phyloP scores from a whole-genome alignment of 2,329 filamentous ascomycete genomes.

The Xylariomycetidae sp. region DNA sequence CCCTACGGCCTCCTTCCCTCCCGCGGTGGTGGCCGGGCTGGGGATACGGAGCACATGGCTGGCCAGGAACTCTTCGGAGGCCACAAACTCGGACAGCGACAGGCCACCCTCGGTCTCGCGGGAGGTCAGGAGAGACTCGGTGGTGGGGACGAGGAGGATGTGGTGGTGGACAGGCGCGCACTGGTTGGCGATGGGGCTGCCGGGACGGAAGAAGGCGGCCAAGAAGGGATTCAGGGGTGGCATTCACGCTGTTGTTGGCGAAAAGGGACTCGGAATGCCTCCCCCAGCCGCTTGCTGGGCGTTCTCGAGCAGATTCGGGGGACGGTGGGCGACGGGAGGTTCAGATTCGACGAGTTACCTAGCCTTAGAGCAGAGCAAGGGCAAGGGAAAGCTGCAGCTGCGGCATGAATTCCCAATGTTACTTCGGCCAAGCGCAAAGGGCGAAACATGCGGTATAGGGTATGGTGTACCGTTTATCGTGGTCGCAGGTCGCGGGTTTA shows the following conservation, averaged over 20 bases:
- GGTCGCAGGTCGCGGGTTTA: too few species aligned
- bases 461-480: too few species aligned
- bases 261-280: too few species aligned
- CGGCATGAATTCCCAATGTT: too few species aligned
- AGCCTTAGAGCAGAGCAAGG: too few species aligned
- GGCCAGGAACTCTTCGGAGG: conserved; percentile 88
- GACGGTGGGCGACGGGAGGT: too few species aligned
- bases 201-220: conserved; percentile 85
- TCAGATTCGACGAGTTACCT: too few species aligned
- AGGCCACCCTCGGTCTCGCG: conserved; percentile 81
- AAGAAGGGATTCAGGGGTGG: conserved; percentile 98
- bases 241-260: conserved; percentile 61
- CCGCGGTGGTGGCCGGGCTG: conserved; percentile 39
- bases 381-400: too few species aligned
- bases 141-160: conserved; percentile 87
- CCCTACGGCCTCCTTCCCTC: conserved; percentile 50
- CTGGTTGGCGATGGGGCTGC: conserved; percentile 80
- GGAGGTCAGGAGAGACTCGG: conserved; percentile 81
- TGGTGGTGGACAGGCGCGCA: conserved; percentile 88
- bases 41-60: conserved; percentile 94
- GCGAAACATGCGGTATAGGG: too few species aligned
- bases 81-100: conserved; percentile 71
- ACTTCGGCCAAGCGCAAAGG: too few species aligned
- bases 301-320: too few species aligned
- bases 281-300: too few species aligned